phyloP scores from a whole-genome alignment of 1,284 basidiomycete species.

The Psilocybe mexicana region DNA sequence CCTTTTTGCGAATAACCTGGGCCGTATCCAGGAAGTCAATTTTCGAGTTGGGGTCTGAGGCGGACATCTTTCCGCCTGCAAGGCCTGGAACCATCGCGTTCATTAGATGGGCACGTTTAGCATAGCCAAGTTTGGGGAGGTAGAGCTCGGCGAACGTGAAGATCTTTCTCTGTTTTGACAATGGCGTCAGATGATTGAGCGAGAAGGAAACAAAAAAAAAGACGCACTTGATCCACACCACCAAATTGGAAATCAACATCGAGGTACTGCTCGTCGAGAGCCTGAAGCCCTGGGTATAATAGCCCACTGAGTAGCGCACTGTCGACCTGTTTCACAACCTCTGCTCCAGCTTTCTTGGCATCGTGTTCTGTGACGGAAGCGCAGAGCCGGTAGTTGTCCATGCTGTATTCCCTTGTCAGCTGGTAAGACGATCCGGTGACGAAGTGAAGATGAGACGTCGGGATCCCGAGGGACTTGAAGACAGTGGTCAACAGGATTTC shows the following conservation, averaged over 20 bases:
- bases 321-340: conserved; percentile 98
- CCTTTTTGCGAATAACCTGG: conserved; percentile 84
- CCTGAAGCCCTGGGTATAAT: conserved; percentile 95
- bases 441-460: conserved; percentile 82
- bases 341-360: conserved; percentile 98
- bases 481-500: conserved; percentile 80
- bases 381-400: conserved; percentile 93
- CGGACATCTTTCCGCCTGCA: conserved; percentile 97
- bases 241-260: conserved; percentile 98
- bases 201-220: neutral
- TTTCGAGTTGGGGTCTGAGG: conserved; percentile 95
- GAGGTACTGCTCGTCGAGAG: conserved; percentile 97
- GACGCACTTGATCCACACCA: conserved; percentile 87
- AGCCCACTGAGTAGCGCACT: conserved; percentile 89
- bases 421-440: conserved; percentile 93
- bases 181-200: neutral
- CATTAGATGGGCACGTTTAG: conserved; percentile 97
- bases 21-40: conserved; percentile 96
- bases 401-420: conserved; percentile 87
- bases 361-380: conserved; percentile 94
- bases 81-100: conserved; percentile 98
- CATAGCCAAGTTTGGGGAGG: conserved; percentile 92
- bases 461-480: conserved; percentile 89
- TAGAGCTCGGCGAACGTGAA: conserved; percentile 97
- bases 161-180: conserved; percentile 81